Conservation (phyloP, 2,329 filamentous ascomycete genomes). For the Aspergillaceae sp. region DNA sequence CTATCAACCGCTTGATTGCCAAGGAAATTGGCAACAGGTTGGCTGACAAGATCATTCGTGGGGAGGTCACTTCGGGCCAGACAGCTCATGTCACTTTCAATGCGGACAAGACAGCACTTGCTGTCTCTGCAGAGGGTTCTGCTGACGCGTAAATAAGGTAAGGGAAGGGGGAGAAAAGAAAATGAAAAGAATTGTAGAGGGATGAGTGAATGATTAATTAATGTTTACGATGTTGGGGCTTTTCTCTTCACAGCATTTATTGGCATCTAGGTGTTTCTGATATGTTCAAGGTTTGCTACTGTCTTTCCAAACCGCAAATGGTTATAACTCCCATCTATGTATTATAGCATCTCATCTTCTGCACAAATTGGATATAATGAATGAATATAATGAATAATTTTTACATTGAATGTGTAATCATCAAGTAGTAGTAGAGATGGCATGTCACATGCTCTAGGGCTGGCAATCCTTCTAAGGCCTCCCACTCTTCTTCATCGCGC, state of each 20-base stretch:
- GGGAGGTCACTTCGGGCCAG: constrained; percentile 68
- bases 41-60: constrained; percentile 85
- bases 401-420: too few species aligned
- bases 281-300: background rate
- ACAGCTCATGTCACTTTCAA: constrained; percentile 62
- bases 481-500: background rate
- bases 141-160: background rate
- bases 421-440: background rate
- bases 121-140: constrained; percentile 33
- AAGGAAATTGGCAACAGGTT: constrained; percentile 83
- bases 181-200: too few species aligned
- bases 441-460: background rate
- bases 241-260: background rate
- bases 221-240: too few species aligned
- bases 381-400: background rate
- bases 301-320: too few species aligned
- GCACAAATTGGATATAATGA: background rate
- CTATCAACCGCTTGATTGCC: constrained; percentile 80
- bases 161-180: too few species aligned
- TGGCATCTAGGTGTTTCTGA: background rate
- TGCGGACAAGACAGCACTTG: constrained; percentile 51
- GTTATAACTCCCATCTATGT: background rate
- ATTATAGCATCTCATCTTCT: background rate
- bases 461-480: background rate
- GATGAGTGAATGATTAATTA: too few species aligned